These are phyloP conservation scores for Tolypocladium inflatum DNA, from an alignment of 2,329 filamentous ascomycete genomes.

Conservation along the genomic window DNA sequence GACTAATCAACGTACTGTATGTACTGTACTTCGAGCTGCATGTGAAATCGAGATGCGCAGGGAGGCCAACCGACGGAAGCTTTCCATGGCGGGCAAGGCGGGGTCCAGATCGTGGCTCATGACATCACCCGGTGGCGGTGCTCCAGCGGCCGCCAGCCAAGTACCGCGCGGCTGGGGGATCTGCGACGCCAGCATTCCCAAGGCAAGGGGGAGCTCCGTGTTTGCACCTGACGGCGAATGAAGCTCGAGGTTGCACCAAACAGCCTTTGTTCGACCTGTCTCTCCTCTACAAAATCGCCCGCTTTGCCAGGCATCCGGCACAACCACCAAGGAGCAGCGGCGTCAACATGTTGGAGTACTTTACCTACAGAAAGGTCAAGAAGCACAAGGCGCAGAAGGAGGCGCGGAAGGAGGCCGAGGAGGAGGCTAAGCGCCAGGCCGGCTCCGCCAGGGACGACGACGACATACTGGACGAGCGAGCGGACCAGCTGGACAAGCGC, in stretches of 20 bases:
- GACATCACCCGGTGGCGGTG: conserved; percentile 26
- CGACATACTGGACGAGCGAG: background rate
- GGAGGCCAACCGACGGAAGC: background rate
- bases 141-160: conserved; percentile 4
- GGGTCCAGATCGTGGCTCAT: conserved; percentile 11
- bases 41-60: background rate
- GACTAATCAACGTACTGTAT: background rate
- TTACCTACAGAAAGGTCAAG: conserved; percentile 53
- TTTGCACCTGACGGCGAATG: background rate
- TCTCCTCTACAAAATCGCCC: background rate
- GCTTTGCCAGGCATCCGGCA: background rate
- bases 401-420: conserved; percentile 15
- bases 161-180: background rate
- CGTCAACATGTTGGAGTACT: conserved; percentile 50
- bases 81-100: too few species aligned
- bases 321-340: background rate
- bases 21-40: too few species aligned
- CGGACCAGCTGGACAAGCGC: background rate
- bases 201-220: background rate
- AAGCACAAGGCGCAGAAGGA: conserved; percentile 45
- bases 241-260: background rate
- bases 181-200: background rate
- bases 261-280: background rate
- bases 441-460: conserved; percentile 5
- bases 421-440: conserved; percentile 7